Conservation (phyloP, 2,329 filamentous ascomycete genomes). For the Verticillium albo-atrum region DNA sequence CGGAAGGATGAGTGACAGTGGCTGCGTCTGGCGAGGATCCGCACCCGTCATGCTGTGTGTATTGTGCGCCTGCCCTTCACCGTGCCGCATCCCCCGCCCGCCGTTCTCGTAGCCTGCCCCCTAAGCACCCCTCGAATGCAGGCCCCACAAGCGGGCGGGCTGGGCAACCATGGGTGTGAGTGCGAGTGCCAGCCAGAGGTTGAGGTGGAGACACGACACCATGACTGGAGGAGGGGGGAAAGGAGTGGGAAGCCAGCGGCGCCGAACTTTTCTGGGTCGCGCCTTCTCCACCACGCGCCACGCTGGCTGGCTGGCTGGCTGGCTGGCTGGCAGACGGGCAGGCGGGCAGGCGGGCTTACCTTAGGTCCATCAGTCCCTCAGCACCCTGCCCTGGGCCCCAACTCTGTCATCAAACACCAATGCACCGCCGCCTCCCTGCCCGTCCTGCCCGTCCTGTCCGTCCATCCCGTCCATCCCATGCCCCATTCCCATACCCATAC, state of each 20-base stretch:
- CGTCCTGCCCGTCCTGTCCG: not conserved
- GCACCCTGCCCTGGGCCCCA: not conserved
- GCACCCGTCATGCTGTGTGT: not conserved
- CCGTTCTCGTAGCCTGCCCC: not conserved
- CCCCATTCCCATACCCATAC: not conserved
- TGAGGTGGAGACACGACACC: not conserved
- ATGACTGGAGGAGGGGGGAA: not conserved
- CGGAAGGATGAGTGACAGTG: not conserved
- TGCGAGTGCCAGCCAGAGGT: not conserved
- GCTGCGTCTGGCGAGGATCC: not conserved
- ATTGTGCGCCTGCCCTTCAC: not conserved
- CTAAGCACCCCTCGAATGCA: not conserved
- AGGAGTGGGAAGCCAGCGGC: not conserved
- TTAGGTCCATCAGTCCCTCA: too few species aligned
- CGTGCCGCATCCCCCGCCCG: not conserved
- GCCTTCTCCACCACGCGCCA: not conserved
- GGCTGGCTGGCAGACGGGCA: not conserved
- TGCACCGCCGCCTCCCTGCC: constrained; percentile 2
- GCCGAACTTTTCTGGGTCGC: not conserved
- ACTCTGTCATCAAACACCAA: constrained; percentile 3
- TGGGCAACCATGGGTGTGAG: not conserved
- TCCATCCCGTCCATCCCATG: not conserved
- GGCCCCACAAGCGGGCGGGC: not conserved
- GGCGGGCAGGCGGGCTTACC: not conserved
- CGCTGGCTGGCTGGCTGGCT: not conserved